These are phyloP conservation scores for Groenewaldozyma sp. DNA, from an alignment of 1,139 yeast genomes.

Conservation along the genomic window DNA sequence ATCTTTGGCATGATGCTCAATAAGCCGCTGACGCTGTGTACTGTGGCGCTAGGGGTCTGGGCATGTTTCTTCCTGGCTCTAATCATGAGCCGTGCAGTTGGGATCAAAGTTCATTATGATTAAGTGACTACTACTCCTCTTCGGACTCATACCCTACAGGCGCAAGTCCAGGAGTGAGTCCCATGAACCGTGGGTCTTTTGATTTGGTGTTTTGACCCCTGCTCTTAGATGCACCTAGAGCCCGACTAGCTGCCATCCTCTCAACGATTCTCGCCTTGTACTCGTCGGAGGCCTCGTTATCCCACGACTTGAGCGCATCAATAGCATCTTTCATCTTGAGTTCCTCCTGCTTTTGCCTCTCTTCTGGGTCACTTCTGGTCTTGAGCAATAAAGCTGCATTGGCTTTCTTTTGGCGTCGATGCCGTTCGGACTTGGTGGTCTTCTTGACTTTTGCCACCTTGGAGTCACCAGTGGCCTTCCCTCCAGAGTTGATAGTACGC, in stretches of 20 bases:
- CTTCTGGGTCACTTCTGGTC: constrained; percentile 13
- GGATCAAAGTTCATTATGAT: constrained; percentile 1
- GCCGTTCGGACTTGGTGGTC: constrained; percentile 6
- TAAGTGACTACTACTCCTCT: constrained; percentile 1
- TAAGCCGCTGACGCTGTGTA: constrained; percentile 18
- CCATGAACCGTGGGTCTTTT: constrained; percentile 8
- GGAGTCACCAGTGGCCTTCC: neutral
- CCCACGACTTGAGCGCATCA: constrained; percentile 14
- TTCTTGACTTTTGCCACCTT: constrained; percentile 6
- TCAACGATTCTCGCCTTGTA: constrained; percentile 13
- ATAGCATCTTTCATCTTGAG: constrained; percentile 12
- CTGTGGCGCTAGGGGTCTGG: constrained; percentile 18
- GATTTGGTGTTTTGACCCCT: constrained; percentile 7
- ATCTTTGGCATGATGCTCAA: constrained; percentile 19
- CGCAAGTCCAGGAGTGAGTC: constrained; percentile 81
- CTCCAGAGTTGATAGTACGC: constrained; percentile 13
- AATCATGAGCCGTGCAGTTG: constrained; percentile 1
- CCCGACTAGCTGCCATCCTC: constrained; percentile 7
- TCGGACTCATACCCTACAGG: constrained; percentile 57
- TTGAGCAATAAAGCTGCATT: constrained; percentile 8
- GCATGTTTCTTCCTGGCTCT: constrained; percentile 13
- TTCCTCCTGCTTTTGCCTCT: constrained; percentile 7
- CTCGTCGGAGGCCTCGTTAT: constrained; percentile 13
- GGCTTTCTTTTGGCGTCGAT: constrained; percentile 9
- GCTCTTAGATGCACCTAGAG: constrained; percentile 5